Evolutionary conservation across 1,284 basidiomycete genomes (phyloP).

Genomic region (Blastosporella zonata): DNA sequence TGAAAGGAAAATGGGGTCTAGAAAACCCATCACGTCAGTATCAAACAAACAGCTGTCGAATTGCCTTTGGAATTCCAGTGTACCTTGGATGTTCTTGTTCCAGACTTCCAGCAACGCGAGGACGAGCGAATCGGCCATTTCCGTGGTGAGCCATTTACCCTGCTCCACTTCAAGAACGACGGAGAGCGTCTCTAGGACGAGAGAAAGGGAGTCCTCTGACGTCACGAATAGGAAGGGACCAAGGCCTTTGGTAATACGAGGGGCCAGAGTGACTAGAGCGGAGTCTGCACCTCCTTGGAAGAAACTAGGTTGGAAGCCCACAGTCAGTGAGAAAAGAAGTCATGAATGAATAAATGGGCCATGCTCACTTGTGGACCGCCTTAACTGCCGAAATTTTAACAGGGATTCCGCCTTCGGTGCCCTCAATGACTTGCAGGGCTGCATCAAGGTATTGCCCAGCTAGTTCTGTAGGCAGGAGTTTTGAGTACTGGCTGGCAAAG

Average conservation of each 20-base stretch:
- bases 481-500: slow-evolving; percentile 88
- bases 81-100: slow-evolving; percentile 82
- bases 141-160: slow-evolving; percentile 64
- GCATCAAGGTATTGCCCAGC: slow-evolving; percentile 85
- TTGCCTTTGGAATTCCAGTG: neutral
- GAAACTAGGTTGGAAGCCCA: slow-evolving; percentile 48
- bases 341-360: neutral
- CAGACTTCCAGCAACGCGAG: slow-evolving; percentile 73
- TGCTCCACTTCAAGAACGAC: slow-evolving; percentile 76
- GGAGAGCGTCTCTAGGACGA: slow-evolving; percentile 84
- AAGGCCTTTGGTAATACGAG: slow-evolving; percentile 78
- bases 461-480: slow-evolving; percentile 66
- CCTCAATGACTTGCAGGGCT: slow-evolving; percentile 83
- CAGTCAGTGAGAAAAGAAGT: slow-evolving; percentile 1
- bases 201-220: slow-evolving; percentile 86
- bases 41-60: neutral
- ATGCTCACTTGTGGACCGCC: slow-evolving; percentile 80
- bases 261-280: slow-evolving; percentile 61
- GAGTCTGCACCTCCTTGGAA: slow-evolving; percentile 60
- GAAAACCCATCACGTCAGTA: slow-evolving; percentile 26
- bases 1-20: slow-evolving; percentile 88
- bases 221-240: slow-evolving; percentile 81
- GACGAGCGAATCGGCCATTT: slow-evolving; percentile 64
- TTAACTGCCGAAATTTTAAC: slow-evolving; percentile 94
- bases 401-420: slow-evolving; percentile 65